A percentile compares a stretch with the other conserved stretches of the same genome.
These are phyloP conservation scores for Lactarius sanguifluus DNA, from an alignment of 768 basidiomycete species.

Conservation along the genomic window DNA sequence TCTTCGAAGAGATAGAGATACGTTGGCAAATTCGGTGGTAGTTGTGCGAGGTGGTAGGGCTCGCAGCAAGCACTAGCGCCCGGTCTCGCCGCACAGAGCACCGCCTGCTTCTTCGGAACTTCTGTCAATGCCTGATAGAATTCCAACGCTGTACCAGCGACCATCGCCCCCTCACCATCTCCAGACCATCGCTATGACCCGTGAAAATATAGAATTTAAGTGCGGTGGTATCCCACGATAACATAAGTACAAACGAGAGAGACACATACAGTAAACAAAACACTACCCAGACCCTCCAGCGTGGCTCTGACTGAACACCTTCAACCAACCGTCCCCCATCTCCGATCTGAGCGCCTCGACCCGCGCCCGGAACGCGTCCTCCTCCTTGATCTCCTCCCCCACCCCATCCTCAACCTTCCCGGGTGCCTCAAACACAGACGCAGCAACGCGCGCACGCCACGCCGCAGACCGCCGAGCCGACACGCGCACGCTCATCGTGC, in stretches of 20 bases:
- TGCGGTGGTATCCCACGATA: slow-evolving; percentile 1
- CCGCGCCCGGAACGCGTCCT: slow-evolving; percentile 69
- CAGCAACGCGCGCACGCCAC: slow-evolving; percentile 53
- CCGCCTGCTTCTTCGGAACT: too few species aligned
- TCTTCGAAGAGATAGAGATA: neutral
- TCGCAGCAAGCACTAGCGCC: neutral
- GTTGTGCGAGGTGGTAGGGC: neutral
- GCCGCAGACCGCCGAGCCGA: slow-evolving; percentile 41
- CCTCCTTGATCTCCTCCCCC: slow-evolving; percentile 46
- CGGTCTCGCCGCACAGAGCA: too few species aligned
- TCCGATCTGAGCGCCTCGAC: slow-evolving; percentile 84
- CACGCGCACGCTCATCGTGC: slow-evolving; percentile 10
- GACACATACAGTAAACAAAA: neutral
- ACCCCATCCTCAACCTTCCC: slow-evolving; percentile 31
- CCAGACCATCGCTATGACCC: neutral
- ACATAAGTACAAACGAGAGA: slow-evolving; percentile 2
- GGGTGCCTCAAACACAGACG: slow-evolving; percentile 62
- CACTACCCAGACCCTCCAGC: slow-evolving; percentile 10
- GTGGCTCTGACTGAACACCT: slow-evolving; percentile 74
- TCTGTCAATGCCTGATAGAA: too few species aligned
- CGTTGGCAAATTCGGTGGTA: neutral
- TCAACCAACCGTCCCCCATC: slow-evolving; percentile 89
- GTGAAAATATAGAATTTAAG: slow-evolving; percentile 2
- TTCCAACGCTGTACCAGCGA: too few species aligned
- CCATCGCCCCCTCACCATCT: too few species aligned